These are phyloP conservation scores for Conringia planisiliqua DNA, from an alignment of 345 rosid genomes.

Conservation along the genomic window DNA sequence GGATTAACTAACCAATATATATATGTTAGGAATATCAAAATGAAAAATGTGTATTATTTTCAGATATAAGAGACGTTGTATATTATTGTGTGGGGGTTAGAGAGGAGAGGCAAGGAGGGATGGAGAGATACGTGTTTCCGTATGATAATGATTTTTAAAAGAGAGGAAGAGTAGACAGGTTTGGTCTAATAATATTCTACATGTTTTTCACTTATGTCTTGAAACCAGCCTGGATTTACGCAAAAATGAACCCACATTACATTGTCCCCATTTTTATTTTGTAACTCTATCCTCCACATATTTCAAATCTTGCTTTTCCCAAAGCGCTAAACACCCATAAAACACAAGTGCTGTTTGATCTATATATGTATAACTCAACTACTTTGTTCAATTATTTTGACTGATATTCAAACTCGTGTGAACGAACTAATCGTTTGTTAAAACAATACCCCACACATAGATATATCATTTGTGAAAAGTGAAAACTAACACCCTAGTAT, in stretches of 20 bases:
- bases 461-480: neutral
- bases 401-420: no score
- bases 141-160: slow-evolving; percentile 23
- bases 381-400: neutral
- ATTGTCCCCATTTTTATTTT: slow-evolving; percentile 8
- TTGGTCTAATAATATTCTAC: slow-evolving; percentile 26
- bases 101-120: slow-evolving; percentile 28
- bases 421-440: no score
- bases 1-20: no score
- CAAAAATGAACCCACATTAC: slow-evolving; percentile 26
- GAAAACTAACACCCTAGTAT: no score
- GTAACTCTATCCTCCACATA: neutral
- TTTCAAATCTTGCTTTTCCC: neutral
- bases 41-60: neutral
- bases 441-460: neutral
- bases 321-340: neutral
- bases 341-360: neutral
- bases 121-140: slow-evolving; percentile 22
- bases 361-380: neutral
- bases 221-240: slow-evolving; percentile 36
- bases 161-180: slow-evolving; percentile 29
- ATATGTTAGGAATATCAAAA: no score
- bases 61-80: neutral
- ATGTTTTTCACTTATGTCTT: slow-evolving; percentile 33
- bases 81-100: slow-evolving; percentile 23